phyloP scores from a whole-genome alignment of 2,329 filamentous ascomycete genomes.

The Beauveria australis region DNA sequence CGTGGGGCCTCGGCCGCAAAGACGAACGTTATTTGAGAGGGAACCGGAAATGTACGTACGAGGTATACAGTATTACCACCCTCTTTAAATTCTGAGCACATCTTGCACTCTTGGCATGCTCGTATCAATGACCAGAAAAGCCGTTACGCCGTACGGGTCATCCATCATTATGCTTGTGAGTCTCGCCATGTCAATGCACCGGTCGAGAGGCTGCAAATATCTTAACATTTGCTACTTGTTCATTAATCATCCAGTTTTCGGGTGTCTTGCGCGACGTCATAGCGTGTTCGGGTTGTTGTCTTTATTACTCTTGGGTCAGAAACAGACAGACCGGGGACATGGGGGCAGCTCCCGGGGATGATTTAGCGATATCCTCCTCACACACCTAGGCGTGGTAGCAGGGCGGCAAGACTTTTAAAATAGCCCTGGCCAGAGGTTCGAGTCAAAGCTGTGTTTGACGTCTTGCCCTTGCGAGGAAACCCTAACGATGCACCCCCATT shows the following conservation, averaged over 20 bases:
- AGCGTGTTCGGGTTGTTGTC: background rate
- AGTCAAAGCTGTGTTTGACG: conserved; percentile 1
- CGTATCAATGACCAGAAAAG: background rate
- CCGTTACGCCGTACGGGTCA: background rate
- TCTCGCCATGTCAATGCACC: background rate
- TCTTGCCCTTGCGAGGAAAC: background rate
- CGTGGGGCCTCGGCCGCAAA: background rate
- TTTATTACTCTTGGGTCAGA: background rate
- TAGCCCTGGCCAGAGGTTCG: background rate
- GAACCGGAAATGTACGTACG: background rate
- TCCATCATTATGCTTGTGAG: background rate
- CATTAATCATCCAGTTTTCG: too few species aligned
- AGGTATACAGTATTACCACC: too few species aligned
- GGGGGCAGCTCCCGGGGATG: background rate
- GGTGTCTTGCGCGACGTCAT: background rate
- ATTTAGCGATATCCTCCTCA: background rate
- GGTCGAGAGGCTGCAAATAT: background rate
- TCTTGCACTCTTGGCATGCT: background rate
- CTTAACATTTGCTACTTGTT: background rate
- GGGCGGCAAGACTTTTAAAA: background rate
- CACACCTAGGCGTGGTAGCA: background rate
- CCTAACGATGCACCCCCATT: background rate
- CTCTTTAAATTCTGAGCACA: too few species aligned
- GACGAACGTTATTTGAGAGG: background rate
- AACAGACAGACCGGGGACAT: background rate